Evolutionary conservation across 1,139 yeast genomes (phyloP).

Genomic region (Geotrichum europaeum): DNA sequence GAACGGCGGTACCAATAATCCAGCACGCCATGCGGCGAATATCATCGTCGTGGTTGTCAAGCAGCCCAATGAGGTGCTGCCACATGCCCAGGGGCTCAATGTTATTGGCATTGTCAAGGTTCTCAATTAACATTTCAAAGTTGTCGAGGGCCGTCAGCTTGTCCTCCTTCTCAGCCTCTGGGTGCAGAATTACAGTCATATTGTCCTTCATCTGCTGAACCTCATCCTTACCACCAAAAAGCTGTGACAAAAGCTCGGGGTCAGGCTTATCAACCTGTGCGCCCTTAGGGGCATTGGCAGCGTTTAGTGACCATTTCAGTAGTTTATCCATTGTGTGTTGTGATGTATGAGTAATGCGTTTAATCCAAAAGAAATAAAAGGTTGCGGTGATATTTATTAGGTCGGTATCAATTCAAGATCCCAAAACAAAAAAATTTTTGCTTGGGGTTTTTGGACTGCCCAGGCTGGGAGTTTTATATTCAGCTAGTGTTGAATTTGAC

Average conservation of each 20-base stretch:
- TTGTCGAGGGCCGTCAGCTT: conserved; percentile 79
- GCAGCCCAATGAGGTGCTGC: conserved; percentile 55
- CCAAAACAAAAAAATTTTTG: not conserved
- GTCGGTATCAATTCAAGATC: not conserved
- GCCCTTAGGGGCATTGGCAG: conserved; percentile 26
- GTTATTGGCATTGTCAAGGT: conserved; percentile 90
- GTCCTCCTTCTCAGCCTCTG: conserved; percentile 47
- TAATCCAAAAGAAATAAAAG: not conserved
- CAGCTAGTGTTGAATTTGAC: not conserved
- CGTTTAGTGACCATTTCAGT: conserved; percentile 80
- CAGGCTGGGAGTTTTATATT: not conserved
- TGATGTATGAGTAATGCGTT: not conserved
- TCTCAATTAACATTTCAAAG: conserved; percentile 90
- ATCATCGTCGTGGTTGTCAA: conserved; percentile 36
- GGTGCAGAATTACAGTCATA: conserved; percentile 54
- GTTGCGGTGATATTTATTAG: not conserved
- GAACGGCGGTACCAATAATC: conserved; percentile 85
- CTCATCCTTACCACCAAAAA: conserved; percentile 83
- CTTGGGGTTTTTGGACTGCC: not conserved
- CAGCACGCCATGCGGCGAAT: conserved; percentile 50
- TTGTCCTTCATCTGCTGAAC: conserved; percentile 78
- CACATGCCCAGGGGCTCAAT: conserved; percentile 78
- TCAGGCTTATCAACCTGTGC: conserved; percentile 38
- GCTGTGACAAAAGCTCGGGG: conserved; percentile 65
- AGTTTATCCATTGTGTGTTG: conserved; percentile 65